Evolutionary conservation across 306 rosid genomes (phyloP), one percentile per base, ranked within the genome.

Genomic region (Lathyrus oleraceus): DNA sequence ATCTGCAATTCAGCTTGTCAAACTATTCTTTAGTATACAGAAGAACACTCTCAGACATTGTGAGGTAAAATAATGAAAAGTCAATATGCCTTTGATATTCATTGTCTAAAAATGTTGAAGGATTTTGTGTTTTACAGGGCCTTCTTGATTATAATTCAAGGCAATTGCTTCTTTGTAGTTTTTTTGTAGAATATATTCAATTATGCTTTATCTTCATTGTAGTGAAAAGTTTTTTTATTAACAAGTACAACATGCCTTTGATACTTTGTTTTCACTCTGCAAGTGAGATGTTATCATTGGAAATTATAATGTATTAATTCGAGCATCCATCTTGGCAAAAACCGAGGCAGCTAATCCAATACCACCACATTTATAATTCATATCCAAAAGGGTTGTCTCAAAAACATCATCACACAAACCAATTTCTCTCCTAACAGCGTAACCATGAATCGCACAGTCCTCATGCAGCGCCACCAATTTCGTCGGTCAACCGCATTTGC

Each of bases 121-220:
- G 76, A 32, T 59, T 65, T 65, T 53, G 70, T 44, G 81, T 30
- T 47, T 20, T 63, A 60, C 58, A 25, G 20, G 54, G 27, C 65
- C 12, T 70, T 62, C 65, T 62, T 77, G 75, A 54, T 75, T 70
- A 65, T 72, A 58, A 73, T 73, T 72, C 67, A 44, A 75, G 69
- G 64, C 51, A 40, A n/a, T 65, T 51, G 61, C 76, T 11, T 73
- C 70, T 71, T 81, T 44, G 54, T 59, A 43, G 57, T 61, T 81
- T 49, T n/a, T 48, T 17, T 70, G 61, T 59, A 67, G 65, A 44
- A 44, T 62, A 44, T 62, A 45, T 53, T 67, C 78, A 43, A 42
- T 66, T 79, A 58, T 49, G 74, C 40, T 70, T 81, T 67, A 32
- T 70, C 61, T 69, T 73, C 76, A 38, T 51, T 39, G 61, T 53